phyloP scores from a whole-genome alignment of 176 grass and related monocot species.

The Triticum dicoccoides region DNA sequence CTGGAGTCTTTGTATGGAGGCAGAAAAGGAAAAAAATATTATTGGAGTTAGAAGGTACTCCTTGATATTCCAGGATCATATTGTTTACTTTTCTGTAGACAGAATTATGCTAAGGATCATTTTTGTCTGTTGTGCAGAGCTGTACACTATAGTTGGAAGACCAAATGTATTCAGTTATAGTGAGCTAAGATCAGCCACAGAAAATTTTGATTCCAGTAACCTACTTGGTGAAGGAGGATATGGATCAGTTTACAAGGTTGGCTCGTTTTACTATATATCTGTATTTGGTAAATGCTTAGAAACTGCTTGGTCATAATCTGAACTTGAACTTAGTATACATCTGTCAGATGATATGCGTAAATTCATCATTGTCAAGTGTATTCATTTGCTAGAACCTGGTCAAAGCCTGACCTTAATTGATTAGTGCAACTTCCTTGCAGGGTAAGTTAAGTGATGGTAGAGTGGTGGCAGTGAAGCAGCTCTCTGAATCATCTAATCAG shows the following conservation, averaged over 20 bases:
- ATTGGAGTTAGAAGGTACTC: constrained; percentile 32
- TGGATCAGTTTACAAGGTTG: constrained; percentile 61
- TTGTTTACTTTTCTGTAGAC: neutral
- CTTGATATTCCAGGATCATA: neutral
- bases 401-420: neutral
- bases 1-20: constrained; percentile 35
- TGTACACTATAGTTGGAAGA: constrained; percentile 23
- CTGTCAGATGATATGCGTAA: neutral
- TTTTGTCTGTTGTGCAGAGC: neutral
- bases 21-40: constrained; percentile 38
- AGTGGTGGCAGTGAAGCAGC: constrained; percentile 58
- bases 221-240: constrained; percentile 66
- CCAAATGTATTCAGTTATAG: constrained; percentile 23
- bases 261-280: neutral
- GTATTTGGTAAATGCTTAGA: neutral
- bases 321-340: neutral
- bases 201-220: constrained; percentile 48
- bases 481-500: constrained; percentile 56
- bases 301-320: neutral
- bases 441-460: constrained; percentile 56
- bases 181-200: constrained; percentile 23
- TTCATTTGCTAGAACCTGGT: neutral
- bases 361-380: neutral
- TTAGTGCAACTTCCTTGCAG: constrained; percentile 17
- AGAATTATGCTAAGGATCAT: neutral